Evolutionary conservation across 2,329 filamentous ascomycete genomes (phyloP), one percentile per base, ranked within the genome.

Genomic region (Aspergillus clavatus): DNA sequence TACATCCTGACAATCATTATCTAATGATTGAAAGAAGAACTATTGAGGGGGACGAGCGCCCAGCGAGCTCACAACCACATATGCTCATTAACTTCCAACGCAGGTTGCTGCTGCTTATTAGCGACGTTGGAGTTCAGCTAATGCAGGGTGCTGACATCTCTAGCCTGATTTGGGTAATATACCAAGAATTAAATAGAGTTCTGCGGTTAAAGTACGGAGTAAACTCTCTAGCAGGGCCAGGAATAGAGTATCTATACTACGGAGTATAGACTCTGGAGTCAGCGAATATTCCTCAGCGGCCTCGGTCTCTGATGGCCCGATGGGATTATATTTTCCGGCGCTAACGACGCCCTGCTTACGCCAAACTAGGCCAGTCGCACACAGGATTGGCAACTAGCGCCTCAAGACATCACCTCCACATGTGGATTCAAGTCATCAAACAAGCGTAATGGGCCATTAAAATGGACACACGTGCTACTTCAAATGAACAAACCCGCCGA

Each of bases 401-500:
- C 26, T 28, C 26, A 29, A 29, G 14, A 29, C n/a, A n/a, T 29
- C 27, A 29, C 2, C 27, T 29, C 27, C 14, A 29, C 11, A n/a
- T n/a, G 12, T 29, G 27, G 12, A n/a, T 29, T n/a, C 27, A 10
- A 29, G 27, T n/a, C 27, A 29, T 29, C 27, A n/a, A 29, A n/a
- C 27, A 29, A 10, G 27, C 11, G 10, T 29, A n/a, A 29, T 28
- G 11, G 27, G 27, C n/a, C 2, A 28, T 29, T n/a, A n/a, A 29
- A 5, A n/a, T 29, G 24, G 12, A 33, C 44, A 38, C 44, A 33
- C 18, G 22, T 16, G 12, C 6, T 28, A 39, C n/a, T 22, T 22
- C 46, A 53, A 16, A 52, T 40, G 43, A 61, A 61, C 7, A 63
- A 40, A 2, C 60, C 60, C 36, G 46, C 23, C 19, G 47, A 43